These are phyloP conservation scores for Keithomyces neogunnii DNA, from an alignment of 2,329 filamentous ascomycete species.

Conservation along the genomic window DNA sequence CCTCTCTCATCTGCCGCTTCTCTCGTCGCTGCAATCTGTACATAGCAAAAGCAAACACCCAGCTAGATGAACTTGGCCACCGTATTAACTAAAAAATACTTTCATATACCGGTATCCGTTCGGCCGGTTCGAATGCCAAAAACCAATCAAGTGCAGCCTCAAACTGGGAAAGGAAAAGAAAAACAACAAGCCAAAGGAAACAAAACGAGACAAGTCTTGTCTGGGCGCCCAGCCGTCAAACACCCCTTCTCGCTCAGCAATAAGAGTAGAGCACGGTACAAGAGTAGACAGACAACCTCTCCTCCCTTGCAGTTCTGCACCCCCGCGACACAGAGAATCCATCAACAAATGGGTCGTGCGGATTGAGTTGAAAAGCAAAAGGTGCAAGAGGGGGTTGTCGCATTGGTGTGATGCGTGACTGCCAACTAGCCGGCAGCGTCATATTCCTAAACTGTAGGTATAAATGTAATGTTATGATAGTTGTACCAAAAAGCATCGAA, in stretches of 20 bases:
- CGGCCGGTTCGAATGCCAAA: not conserved
- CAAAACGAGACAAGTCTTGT: too few relatives aligned
- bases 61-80: not conserved
- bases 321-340: not conserved
- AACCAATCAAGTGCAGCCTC: not conserved
- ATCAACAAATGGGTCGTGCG: too few relatives aligned
- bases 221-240: too few relatives aligned
- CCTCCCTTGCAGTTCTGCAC: not conserved
- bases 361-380: not conserved
- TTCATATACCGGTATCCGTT: not conserved
- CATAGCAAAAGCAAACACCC: too few relatives aligned
- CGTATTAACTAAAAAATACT: not conserved
- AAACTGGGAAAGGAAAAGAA: too few relatives aligned
- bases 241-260: not conserved
- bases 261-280: not conserved
- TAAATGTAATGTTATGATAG: too few relatives aligned
- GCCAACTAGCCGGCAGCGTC: too few relatives aligned
- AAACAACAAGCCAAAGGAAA: too few relatives aligned
- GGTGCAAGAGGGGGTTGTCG: not conserved
- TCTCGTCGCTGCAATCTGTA: not conserved
- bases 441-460: too few relatives aligned
- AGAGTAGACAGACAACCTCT: not conserved
- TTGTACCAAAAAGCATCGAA: too few relatives aligned
- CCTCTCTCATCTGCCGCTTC: not conserved
- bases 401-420: too few relatives aligned